Percentiles rank a stretch among this genome's conserved stretches.
These are phyloP conservation scores for Monilinia vaccinii-corymbosi DNA, from an alignment of 2,329 filamentous ascomycete genomes.

Conservation along the genomic window DNA sequence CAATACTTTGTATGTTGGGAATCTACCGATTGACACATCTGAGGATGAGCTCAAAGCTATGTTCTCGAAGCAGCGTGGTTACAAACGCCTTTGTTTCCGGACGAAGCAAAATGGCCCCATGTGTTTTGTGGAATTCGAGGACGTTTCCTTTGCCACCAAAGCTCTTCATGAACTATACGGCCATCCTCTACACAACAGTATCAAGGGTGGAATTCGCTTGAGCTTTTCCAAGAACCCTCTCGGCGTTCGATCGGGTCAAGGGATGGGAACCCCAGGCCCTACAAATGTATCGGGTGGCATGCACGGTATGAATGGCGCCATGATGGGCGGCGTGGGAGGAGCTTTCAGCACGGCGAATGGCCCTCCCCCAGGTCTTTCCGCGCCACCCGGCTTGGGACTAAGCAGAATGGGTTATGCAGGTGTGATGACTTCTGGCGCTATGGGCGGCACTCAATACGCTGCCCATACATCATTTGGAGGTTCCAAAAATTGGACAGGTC, in stretches of 20 bases:
- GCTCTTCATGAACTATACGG: conserved; percentile 86
- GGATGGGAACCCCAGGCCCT: conserved; percentile 29
- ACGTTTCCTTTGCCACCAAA: conserved; percentile 84
- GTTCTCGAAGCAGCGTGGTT: conserved; percentile 88
- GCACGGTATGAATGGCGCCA: conserved; percentile 50
- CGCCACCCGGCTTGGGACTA: conserved; percentile 61
- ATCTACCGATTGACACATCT: conserved; percentile 82
- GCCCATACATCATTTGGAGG: conserved; percentile 19
- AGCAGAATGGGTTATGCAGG: conserved; percentile 23
- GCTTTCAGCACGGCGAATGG: conserved; percentile 38
- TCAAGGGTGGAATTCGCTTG: conserved; percentile 88
- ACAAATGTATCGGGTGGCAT: conserved; percentile 37
- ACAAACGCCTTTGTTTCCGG: conserved; percentile 89
- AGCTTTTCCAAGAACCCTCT: conserved; percentile 97
- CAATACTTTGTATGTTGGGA: conserved; percentile 97
- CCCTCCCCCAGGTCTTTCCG: conserved; percentile 72
- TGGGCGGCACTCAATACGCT: conserved; percentile 22
- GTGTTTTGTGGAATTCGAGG: conserved; percentile 98
- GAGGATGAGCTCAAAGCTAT: conserved; percentile 93
- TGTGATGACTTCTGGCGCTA: conserved; percentile 18
- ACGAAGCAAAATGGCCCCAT: conserved; percentile 94
- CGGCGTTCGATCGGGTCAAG: conserved; percentile 75
- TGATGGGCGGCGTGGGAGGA: conserved; percentile 32
- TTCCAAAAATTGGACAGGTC: conserved; percentile 25
- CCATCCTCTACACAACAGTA: conserved; percentile 75